These are phyloP conservation scores for Mycena chlorophos DNA, from an alignment of 768 basidiomycete genomes.

Conservation along the genomic window DNA sequence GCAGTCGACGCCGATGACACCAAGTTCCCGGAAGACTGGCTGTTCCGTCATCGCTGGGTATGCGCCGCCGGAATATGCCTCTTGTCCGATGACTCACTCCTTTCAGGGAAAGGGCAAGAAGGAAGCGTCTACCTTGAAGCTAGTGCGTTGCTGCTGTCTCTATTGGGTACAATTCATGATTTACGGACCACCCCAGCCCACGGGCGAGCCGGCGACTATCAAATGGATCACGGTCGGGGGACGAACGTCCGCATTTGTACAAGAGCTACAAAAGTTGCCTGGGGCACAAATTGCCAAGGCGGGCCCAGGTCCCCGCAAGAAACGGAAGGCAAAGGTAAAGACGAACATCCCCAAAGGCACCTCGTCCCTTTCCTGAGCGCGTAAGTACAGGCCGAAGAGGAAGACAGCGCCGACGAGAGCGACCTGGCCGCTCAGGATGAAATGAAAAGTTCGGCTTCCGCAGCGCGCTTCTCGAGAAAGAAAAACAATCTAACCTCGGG, in stretches of 20 bases:
- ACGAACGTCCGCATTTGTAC: constrained; percentile 71
- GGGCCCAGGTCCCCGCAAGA: constrained; percentile 2
- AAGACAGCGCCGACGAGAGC: constrained; percentile 20
- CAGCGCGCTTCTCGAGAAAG: constrained; percentile 3
- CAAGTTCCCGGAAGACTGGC: constrained; percentile 67
- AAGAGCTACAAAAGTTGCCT: constrained; percentile 54
- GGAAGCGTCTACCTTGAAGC: constrained; percentile 42
- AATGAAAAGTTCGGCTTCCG: constrained; percentile 7
- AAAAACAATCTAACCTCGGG: constrained; percentile 12
- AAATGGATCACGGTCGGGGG: constrained; percentile 77
- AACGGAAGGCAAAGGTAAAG: constrained; percentile 20
- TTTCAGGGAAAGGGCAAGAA: constrained; percentile 61
- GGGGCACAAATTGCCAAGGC: constrained; percentile 18
- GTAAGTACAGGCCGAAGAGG: constrained; percentile 12
- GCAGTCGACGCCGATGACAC: constrained; percentile 67
- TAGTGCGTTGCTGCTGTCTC: constrained; percentile 38
- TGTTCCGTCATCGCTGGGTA: constrained; percentile 73
- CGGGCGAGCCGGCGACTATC: constrained; percentile 69
- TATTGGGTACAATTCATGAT: constrained; percentile 6
- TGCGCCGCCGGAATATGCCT: constrained; percentile 3
- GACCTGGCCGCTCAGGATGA: constrained; percentile 20
- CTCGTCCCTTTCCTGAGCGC: constrained; percentile 6
- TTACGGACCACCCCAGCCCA: constrained; percentile 45
- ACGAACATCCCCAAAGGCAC: constrained; percentile 3
- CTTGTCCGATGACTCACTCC: constrained; percentile 20